These are phyloP conservation scores for Melanogaster broomeanus DNA, from an alignment of 768 basidiomycete species.

Conservation along the genomic window DNA sequence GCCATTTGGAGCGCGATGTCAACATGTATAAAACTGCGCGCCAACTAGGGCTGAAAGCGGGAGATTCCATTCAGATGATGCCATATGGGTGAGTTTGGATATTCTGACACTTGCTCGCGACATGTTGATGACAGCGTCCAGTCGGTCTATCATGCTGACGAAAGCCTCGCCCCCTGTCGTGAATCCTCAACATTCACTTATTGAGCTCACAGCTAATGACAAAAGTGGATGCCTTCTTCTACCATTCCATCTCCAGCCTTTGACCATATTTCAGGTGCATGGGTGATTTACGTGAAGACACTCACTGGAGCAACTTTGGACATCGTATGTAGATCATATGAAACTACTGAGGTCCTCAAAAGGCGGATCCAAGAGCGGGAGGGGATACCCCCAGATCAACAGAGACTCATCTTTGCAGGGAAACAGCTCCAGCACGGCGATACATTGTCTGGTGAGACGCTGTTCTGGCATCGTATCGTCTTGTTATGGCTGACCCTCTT, in stretches of 20 bases:
- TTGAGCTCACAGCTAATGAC: neutral
- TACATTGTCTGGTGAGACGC: conserved; percentile 2
- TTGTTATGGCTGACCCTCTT: neutral
- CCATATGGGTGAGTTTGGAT: neutral
- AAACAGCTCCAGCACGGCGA: conserved; percentile 75
- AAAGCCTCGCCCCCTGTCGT: neutral
- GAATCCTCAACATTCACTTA: neutral
- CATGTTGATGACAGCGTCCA: neutral
- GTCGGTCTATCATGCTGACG: neutral
- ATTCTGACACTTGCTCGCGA: neutral
- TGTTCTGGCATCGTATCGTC: neutral
- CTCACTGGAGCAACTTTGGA: conserved; percentile 85
- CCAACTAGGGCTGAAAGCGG: neutral
- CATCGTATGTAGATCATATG: conserved; percentile 80
- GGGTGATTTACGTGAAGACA: conserved; percentile 84
- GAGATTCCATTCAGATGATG: neutral
- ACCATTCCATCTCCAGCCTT: neutral
- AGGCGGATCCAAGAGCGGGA: conserved; percentile 74
- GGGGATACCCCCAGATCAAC: conserved; percentile 73
- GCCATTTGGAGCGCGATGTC: neutral
- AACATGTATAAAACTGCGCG: neutral
- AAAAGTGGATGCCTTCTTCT: neutral
- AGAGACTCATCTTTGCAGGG: conserved; percentile 82
- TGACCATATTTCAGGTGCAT: conserved; percentile 50
- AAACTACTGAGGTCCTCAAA: conserved; percentile 85